Percentiles rank a stretch among this genome's conserved stretches.
Evolutionary conservation across 768 basidiomycete genomes (phyloP).

Genomic region (Albatrellus ellisii): DNA sequence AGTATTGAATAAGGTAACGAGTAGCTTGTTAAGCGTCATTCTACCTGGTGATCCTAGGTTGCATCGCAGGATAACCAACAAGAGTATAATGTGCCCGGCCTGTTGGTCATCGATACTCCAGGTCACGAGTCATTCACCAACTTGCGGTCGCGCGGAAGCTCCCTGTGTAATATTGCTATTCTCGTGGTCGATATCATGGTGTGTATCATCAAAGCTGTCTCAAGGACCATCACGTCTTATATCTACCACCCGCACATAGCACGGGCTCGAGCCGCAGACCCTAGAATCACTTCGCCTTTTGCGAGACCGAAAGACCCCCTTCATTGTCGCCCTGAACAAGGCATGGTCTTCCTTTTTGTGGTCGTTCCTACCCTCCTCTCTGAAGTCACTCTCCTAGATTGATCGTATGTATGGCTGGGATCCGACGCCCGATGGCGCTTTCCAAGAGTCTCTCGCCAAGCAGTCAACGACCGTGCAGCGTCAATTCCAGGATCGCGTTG

Average conservation of each 20-base stretch:
- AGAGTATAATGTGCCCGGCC: conserved; percentile 95
- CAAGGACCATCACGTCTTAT: not conserved
- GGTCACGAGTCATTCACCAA: conserved; percentile 99
- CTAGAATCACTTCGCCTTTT: conserved; percentile 89
- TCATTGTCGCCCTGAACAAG: conserved; percentile 98
- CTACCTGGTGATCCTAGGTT: conserved; percentile 1
- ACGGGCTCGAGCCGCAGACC: conserved; percentile 97
- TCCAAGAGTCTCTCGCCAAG: conserved; percentile 80
- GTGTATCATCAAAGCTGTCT: conserved; percentile 14
- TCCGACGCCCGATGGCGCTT: conserved; percentile 81
- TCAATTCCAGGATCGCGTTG: conserved; percentile 83
- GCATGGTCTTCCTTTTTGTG: conserved; percentile 17
- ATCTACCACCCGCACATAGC: conserved; percentile 31
- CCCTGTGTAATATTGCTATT: conserved; percentile 96
- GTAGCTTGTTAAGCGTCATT: not conserved
- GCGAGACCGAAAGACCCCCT: conserved; percentile 89
- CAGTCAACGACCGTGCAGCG: conserved; percentile 71
- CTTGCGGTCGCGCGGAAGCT: conserved; percentile 87
- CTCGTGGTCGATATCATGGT: conserved; percentile 98
- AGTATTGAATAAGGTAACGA: conserved; percentile 74
- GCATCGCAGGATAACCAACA: conserved; percentile 49
- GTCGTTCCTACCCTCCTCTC: not conserved
- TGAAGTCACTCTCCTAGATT: conserved; percentile 39
- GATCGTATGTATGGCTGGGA: conserved; percentile 97
- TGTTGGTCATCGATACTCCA: conserved; percentile 94